A percentile compares a stretch with the other conserved stretches of the same genome.
Conservation (phyloP, 2,329 filamentous ascomycete genomes). For the Diplodia scrobiculata region DNA sequence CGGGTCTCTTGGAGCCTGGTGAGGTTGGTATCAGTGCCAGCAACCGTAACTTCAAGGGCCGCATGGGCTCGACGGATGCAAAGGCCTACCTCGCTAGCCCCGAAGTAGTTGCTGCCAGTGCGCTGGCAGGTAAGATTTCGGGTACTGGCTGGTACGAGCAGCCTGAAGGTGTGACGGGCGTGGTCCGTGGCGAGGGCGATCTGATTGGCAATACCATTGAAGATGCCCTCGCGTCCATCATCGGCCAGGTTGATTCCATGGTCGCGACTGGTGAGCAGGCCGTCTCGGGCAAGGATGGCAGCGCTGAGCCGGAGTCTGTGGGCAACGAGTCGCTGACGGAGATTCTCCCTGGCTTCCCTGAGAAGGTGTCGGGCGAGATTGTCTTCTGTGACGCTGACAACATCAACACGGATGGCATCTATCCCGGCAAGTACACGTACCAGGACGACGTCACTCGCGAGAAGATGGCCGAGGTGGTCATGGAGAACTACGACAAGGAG, state of each 20-base stretch:
- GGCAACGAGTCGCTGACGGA: conserved; percentile 58
- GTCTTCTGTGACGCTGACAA: conserved; percentile 84
- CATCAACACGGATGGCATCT: conserved; percentile 90
- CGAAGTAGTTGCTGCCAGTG: conserved; percentile 89
- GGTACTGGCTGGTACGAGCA: conserved; percentile 78
- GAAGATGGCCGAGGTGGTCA: conserved; percentile 85
- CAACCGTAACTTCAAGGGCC: conserved; percentile 89
- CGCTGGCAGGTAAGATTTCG: conserved; percentile 69
- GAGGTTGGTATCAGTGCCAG: conserved; percentile 82
- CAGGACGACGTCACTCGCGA: conserved; percentile 76
- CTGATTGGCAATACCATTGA: conserved; percentile 66
- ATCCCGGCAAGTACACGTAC: conserved; percentile 89
- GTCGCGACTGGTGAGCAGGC: conserved; percentile 59
- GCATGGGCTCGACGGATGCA: conserved; percentile 79
- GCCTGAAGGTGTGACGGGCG: conserved; percentile 68
- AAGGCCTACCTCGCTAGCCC: conserved; percentile 86
- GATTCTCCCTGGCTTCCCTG: conserved; percentile 82
- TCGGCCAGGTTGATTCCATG: conserved; percentile 67
- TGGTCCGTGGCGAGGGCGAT: conserved; percentile 70
- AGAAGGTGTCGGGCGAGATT: conserved; percentile 80
- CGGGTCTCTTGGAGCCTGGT: conserved; percentile 77
- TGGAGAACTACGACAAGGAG: conserved; percentile 85
- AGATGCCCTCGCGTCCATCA: conserved; percentile 70
- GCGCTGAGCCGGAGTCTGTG: conserved; percentile 37
- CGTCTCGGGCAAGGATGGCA: conserved; percentile 40